These are phyloP conservation scores for Piloderma croceum DNA, from an alignment of 768 basidiomycete species.

Conservation along the genomic window DNA sequence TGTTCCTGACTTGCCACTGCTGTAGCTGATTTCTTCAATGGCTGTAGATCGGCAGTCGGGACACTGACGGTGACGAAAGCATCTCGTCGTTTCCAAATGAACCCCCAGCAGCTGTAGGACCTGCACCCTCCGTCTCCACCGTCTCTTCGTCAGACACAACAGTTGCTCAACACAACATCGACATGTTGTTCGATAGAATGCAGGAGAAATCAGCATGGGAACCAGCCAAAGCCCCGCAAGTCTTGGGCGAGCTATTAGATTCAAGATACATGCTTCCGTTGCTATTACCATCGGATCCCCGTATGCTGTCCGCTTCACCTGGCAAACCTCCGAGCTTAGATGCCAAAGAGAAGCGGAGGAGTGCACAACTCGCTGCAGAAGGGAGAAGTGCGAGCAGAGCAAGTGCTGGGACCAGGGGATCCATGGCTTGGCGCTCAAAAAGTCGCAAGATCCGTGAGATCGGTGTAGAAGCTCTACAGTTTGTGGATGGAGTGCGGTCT, in stretches of 20 bases:
- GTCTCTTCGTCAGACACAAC: conserved; percentile 24
- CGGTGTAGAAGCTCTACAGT: conserved; percentile 53
- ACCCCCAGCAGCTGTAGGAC: conserved; percentile 26
- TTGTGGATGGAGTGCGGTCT: conserved; percentile 63
- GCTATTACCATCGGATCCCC: conserved; percentile 75
- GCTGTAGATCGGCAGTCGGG: conserved; percentile 59
- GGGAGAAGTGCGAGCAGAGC: conserved; percentile 35
- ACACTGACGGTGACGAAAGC: conserved; percentile 60
- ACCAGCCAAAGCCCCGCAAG: conserved; percentile 71
- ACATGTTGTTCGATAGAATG: conserved; percentile 70
- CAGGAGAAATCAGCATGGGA: conserved; percentile 69
- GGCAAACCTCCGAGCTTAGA: conserved; percentile 35
- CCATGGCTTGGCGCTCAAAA: conserved; percentile 55
- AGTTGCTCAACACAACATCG: conserved; percentile 53
- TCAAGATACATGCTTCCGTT: conserved; percentile 91
- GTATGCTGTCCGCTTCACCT: conserved; percentile 67
- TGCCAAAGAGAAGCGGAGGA: conserved; percentile 25
- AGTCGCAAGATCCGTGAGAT: conserved; percentile 59
- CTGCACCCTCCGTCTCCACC: conserved; percentile 23
- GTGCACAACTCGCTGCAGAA: conserved; percentile 20
- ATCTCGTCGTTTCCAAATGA: conserved; percentile 46
- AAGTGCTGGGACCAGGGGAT: conserved; percentile 30
- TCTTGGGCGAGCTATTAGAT: conserved; percentile 86
- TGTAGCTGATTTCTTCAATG: conserved; percentile 4
- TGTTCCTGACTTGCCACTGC: neutral